Percentiles rank a stretch among this genome's conserved stretches.
Conservation (phyloP, 2,329 filamentous ascomycete species). For the Penicillium digitatum region DNA sequence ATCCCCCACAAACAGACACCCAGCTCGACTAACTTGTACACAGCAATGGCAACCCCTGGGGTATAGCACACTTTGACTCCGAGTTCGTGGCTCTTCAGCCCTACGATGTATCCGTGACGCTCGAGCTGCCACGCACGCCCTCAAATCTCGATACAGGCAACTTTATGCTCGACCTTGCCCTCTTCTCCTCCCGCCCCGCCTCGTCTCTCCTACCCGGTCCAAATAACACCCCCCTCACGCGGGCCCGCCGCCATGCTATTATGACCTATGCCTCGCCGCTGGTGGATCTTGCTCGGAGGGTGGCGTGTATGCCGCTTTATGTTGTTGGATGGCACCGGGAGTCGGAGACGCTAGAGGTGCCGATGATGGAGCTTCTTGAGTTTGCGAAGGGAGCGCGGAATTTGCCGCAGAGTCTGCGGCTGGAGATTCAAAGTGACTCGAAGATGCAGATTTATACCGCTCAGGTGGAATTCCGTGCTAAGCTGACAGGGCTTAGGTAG, state of each 20-base stretch:
- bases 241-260: constrained; percentile 69
- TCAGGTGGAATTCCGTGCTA: constrained; percentile 65
- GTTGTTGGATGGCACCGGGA: constrained; percentile 63
- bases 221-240: constrained; percentile 52
- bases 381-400: constrained; percentile 57
- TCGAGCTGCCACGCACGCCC: constrained; percentile 74
- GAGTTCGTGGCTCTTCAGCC: constrained; percentile 67
- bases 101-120: constrained; percentile 75
- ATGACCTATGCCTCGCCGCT: constrained; percentile 73
- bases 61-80: constrained; percentile 47
- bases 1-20: not conserved
- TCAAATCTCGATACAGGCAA: constrained; percentile 75
- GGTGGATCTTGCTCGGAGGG: constrained; percentile 57
- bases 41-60: constrained; percentile 50
- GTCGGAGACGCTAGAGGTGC: constrained; percentile 59
- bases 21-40: not conserved
- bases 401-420: constrained; percentile 51
- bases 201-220: constrained; percentile 27
- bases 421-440: constrained; percentile 67
- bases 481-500: constrained; percentile 66
- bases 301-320: constrained; percentile 65
- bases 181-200: constrained; percentile 53
- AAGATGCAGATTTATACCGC: constrained; percentile 73
- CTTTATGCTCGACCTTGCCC: constrained; percentile 84
- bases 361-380: constrained; percentile 68